Base-by-base conservation (phyloP, 1,284 basidiomycete species). In the Tetrapyrgos nigripes region DNA sequence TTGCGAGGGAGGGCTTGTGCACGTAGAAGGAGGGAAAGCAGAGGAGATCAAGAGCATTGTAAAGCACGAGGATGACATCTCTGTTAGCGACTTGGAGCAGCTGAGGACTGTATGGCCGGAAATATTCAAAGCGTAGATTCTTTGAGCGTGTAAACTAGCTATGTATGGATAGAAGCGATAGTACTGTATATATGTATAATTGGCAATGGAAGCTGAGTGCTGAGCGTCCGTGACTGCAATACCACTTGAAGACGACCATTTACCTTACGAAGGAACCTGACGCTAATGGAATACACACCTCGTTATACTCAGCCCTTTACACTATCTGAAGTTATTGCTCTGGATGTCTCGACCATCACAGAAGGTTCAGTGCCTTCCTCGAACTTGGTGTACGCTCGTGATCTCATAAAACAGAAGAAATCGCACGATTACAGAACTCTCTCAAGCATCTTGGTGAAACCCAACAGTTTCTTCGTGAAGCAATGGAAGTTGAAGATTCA, bases 271-370 rank as follows among this genome's bases (percentile, higher is more conserved):
- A n/a, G n/a, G n/a, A n/a, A n/a, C n/a, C n/a, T n/a, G n/a, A n/a
- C n/a, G n/a, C n/a, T n/a, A n/a, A 88, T 91, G 87, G 87, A 88
- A 48, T 92, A 86, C 72, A 77, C 64, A 53, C 87, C 89, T 43
- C 83, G 80, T 48, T 86, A 90, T 70, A 59, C 79, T 3, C 92
- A 94, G 63, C 92, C 92, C 0, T 94, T 94, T 73, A 87, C 90
- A 4, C 72, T 92, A 24, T 72, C 76, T 52, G 83, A 94, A 68
- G 92, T 89, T 0, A 76, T 83, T 28, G 74, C 73, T 23, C 78
- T 94, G 50, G 90, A 92, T 62, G 82, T 90, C 2, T 72, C 82
- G 21, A 80, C 86, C 10, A 88, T 92, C 53, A 83, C 84, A 51
- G 87, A 91, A 80, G 91, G 91, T 92, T 59, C 35, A 55, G 33